These are phyloP conservation scores for Cicer yamashitae DNA, from an alignment of 306 rosid genomes.

Conservation along the genomic window DNA sequence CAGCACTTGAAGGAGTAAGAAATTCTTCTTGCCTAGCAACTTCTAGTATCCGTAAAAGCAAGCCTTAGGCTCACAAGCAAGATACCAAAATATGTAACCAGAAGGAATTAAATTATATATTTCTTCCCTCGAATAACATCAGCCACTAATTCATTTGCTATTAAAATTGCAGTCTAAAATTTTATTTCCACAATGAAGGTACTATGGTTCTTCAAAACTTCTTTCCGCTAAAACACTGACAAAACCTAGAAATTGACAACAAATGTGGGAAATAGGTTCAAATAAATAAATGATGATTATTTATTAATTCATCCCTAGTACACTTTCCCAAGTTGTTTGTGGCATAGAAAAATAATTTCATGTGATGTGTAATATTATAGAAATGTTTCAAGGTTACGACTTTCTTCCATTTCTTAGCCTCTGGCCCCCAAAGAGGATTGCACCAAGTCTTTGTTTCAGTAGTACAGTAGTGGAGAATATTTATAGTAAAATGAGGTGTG, in stretches of 20 bases:
- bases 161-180: neutral
- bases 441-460: neutral
- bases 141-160: neutral
- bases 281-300: neutral
- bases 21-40: neutral
- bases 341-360: neutral
- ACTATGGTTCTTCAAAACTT: neutral
- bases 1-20: neutral
- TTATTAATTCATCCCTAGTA: neutral
- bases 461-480: neutral
- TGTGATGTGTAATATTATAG: neutral
- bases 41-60: neutral
- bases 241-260: neutral
- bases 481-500: neutral
- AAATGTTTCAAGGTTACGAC: neutral
- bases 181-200: neutral
- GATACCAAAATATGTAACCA: neutral
- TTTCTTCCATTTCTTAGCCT: neutral
- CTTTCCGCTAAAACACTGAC: neutral
- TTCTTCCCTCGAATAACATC: neutral
- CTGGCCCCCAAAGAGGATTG: neutral
- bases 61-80: neutral
- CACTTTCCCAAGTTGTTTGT: slow-evolving; percentile 7
- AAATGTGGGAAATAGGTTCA: neutral
- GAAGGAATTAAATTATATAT: neutral